Base-by-base conservation (phyloP, 345 rosid species). In the Syzygium oleosum region DNA sequence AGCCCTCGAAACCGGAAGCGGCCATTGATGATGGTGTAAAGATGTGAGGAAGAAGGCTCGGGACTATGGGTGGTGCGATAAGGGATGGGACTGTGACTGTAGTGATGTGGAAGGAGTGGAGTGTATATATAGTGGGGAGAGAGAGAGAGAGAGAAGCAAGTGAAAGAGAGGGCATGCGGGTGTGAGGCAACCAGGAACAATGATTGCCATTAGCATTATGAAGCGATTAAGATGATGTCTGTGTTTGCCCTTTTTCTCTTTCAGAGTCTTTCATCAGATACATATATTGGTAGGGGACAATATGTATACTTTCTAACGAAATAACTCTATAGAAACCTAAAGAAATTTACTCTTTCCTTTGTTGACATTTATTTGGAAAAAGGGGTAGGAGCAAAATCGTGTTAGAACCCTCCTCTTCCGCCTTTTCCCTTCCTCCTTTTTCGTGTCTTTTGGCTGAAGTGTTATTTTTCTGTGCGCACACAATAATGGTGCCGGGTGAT, bases 1-100 rank as follows among this genome's bases (percentile, higher is more conserved):
- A 98, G 7, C 99, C 99, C 89, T 98, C 99, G 89, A 98, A 98
- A 6, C 99, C 99, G n/a, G 99, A 95, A 87, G 90, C 94, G 34
- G 99, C 98, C 99, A 98, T 98, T 88, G 88, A 23, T 17, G 68
- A 77, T 11, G 29, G 80, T 6, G 8, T 7, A 41, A 38, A 61
- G 7, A 38, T 15, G 7, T 21, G 51, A 29, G 27, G 56, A 13
- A 58, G 63, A 63, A 68, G 43, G 80, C 7, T 73, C 10, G 80
- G 10, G 84, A 65, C 2, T 29, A 25, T 54, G 46, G 84, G 49
- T 19, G 38, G 31, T 51, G 73, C 31, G 12, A 63, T 23, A 59
- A 51, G 49, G 65, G 51, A 46, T 78, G 29, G 52, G 51, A 34
- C 43, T 46, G 83, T 2, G 16, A 80, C 49, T 46, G 56, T 17